A percentile compares a stretch with the other conserved stretches of the same genome.
Evolutionary conservation across 768 basidiomycete genomes (phyloP).

Genomic region (Serendipita sp.): DNA sequence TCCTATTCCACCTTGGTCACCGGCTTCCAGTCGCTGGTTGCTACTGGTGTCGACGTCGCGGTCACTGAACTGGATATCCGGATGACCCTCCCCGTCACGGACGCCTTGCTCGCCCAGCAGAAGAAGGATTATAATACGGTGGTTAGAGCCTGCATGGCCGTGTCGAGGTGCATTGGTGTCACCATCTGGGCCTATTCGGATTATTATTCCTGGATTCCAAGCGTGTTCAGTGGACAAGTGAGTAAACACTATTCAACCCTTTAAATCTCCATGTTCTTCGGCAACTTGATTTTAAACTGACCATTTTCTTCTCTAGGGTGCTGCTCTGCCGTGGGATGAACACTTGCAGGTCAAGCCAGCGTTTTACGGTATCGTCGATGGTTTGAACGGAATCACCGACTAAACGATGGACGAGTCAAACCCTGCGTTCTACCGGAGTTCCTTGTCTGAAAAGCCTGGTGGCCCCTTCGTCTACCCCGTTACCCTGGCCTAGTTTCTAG

Average conservation of each 20-base stretch:
- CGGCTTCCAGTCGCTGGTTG: constrained; percentile 37
- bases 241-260: not conserved
- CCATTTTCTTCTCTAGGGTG: constrained; percentile 16
- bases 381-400: constrained; percentile 9
- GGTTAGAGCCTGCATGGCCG: constrained; percentile 35
- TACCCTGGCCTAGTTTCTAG: no score
- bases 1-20: constrained; percentile 25
- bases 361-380: constrained; percentile 31
- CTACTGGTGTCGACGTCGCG: constrained; percentile 49
- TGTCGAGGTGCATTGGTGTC: constrained; percentile 23
- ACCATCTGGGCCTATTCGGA: constrained; percentile 30
- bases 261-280: not conserved
- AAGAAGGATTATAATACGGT: constrained; percentile 41
- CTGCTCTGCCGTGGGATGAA: constrained; percentile 22
- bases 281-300: not conserved
- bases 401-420: no score
- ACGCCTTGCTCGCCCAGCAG: constrained; percentile 36
- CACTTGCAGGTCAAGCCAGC: constrained; percentile 31
- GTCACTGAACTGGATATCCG: constrained; percentile 28
- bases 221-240: constrained; percentile 19
- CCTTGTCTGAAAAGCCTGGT: no score
- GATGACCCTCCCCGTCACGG: constrained; percentile 38
- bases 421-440: no score
- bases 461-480: no score
- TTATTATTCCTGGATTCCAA: constrained; percentile 25